Conservation (phyloP, 371 early-diverging fungal genomes). For the Lichtheimia ramosa region DNA sequence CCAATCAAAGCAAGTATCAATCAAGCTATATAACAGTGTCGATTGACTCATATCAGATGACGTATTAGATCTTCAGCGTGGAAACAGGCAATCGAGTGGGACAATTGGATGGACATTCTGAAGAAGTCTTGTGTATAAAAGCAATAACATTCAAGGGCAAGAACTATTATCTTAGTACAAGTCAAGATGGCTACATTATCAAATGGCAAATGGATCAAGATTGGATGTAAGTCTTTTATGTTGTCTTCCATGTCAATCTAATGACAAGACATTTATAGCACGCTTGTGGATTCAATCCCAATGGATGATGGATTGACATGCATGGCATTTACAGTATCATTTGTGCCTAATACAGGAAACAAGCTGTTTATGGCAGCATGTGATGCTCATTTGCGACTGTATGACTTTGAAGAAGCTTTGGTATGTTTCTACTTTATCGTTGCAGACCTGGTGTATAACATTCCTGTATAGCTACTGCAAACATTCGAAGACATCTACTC, state of each 20-base stretch:
- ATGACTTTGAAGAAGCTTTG: constrained; percentile 80
- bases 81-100: constrained; percentile 67
- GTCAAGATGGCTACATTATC: constrained; percentile 91
- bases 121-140: constrained; percentile 86
- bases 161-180: constrained; percentile 80
- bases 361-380: constrained; percentile 87
- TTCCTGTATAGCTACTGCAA: constrained; percentile 75
- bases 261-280: constrained; percentile 19
- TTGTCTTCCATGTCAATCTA: neutral
- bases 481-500: constrained; percentile 81
- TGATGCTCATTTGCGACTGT: constrained; percentile 83
- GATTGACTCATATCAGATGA: neutral
- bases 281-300: constrained; percentile 52
- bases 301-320: constrained; percentile 87
- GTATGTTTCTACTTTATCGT: constrained; percentile 29
- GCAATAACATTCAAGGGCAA: constrained; percentile 68
- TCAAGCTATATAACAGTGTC: no score
- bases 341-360: constrained; percentile 90
- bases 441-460: no score
- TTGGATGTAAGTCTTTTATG: constrained; percentile 56
- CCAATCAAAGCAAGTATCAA: constrained; percentile 65
- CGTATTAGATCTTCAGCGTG: constrained; percentile 69
- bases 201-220: constrained; percentile 81
- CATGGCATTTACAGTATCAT: constrained; percentile 93
- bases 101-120: constrained; percentile 77